Evolutionary conservation across 1,139 yeast genomes (phyloP), one percentile per base, ranked within the genome.

Genomic region (Schwanniomyces etchellsii): DNA sequence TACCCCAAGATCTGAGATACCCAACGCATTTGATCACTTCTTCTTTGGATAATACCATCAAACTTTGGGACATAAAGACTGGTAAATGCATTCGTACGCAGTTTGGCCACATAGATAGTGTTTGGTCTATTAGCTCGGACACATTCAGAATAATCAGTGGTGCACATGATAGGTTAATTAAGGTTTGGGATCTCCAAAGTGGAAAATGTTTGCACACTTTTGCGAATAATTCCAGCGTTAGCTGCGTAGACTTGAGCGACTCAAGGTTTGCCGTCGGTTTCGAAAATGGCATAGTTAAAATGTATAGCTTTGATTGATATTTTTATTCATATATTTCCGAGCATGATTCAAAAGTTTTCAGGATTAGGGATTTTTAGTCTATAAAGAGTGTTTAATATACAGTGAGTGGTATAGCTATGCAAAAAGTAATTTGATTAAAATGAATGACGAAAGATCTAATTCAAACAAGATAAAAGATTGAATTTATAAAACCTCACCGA

Each of bases 31-130:
- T 91, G 32, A 58, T 91, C 23, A 81, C 96, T 0, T 86, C 94
- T 5, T 86, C 96, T 1, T 64, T 91, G 33, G 98, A 91, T 55
- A 89, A 88, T 54, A 89, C 97, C 10, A 86, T 91, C 50, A 88
- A 89, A 53, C 59, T 91, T 29, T 91, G 97, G 97, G 94, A 88
- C 45, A 81, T 88, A 21, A 67, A 69, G 39, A 75, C 93, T 1
- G 96, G 96, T 3, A 76, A 77, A 52, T 89, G 97, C 49, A 76
- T 86, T 13, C 70, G 96, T 35, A 89, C 98, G 0, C 89, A 91
- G 52, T 89, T 89, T 59, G 98, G 98, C 4, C 98, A 91, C 50
- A 86, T 89, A 33, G 97, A 91, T 56, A 97, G 97, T 13, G 95
- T 91, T 13, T 89, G 97, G 96, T 85, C 91, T 25, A 82, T 91